Conservation (phyloP, 768 basidiomycete genomes). For the Guyanaporus albipodus region DNA sequence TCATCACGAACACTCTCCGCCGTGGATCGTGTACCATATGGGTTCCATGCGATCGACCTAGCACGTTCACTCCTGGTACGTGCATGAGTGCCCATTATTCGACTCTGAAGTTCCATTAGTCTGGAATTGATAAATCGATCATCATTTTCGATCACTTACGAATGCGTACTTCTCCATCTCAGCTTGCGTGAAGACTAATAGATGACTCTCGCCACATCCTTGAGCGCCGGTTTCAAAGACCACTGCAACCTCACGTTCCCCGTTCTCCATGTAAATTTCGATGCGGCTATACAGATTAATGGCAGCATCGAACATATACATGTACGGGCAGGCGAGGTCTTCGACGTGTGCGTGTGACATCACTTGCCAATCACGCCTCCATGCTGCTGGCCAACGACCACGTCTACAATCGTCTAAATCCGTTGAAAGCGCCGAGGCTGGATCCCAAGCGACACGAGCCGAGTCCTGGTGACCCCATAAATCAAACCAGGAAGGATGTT, state of each 20-base stretch:
- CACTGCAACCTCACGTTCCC: constrained; percentile 43
- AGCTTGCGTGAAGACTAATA: constrained; percentile 39
- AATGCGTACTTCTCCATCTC: constrained; percentile 15
- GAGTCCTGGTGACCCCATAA: constrained; percentile 49
- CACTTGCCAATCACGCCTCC: constrained; percentile 57
- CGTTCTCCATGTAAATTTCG: constrained; percentile 53
- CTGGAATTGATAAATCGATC: background rate
- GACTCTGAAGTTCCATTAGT: constrained; percentile 6
- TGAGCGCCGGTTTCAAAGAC: constrained; percentile 33
- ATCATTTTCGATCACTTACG: constrained; percentile 6
- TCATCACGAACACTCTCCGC: constrained; percentile 40
- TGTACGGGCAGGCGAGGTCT: constrained; percentile 44
- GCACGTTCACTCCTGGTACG: constrained; percentile 20
- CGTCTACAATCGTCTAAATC: constrained; percentile 46
- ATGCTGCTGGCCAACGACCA: constrained; percentile 42
- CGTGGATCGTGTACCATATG: constrained; percentile 37
- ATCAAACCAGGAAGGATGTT: constrained; percentile 54
- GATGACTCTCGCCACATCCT: constrained; percentile 16
- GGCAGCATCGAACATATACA: constrained; percentile 38
- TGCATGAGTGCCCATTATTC: constrained; percentile 17
- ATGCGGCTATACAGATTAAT: constrained; percentile 29
- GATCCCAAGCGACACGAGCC: constrained; percentile 48
- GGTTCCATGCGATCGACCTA: constrained; percentile 21
- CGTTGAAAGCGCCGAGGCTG: constrained; percentile 51
- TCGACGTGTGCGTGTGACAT: constrained; percentile 54